A percentile compares a stretch with the other conserved stretches of the same genome.
phyloP scores from a whole-genome alignment of 208 protist genomes.

The Trypanosoma vivax region DNA sequence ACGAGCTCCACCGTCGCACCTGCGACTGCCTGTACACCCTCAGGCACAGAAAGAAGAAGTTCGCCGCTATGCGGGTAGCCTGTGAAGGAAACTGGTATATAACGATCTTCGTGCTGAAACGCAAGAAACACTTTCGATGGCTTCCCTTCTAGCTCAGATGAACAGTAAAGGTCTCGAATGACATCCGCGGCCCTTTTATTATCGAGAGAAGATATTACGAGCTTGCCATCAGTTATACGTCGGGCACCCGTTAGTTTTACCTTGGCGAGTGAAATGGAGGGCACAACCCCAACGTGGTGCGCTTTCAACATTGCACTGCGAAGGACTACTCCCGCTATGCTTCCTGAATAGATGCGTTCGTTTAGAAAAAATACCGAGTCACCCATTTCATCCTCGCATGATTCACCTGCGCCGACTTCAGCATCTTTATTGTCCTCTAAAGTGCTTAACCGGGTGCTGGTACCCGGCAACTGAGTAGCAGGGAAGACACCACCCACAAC shows the following conservation, averaged over 20 bases:
- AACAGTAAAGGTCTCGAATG: constrained; percentile 52
- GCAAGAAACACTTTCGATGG: constrained; percentile 64
- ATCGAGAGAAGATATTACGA: constrained; percentile 36
- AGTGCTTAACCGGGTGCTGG: neutral
- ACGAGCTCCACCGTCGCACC: constrained; percentile 50
- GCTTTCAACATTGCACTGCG: constrained; percentile 61
- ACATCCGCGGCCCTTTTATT: constrained; percentile 46
- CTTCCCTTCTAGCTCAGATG: constrained; percentile 51
- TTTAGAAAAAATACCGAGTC: constrained; percentile 83
- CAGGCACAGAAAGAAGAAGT: constrained; percentile 37
- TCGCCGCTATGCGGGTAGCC: constrained; percentile 46
- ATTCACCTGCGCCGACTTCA: neutral
- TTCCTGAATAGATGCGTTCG: constrained; percentile 73
- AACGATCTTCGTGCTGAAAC: constrained; percentile 33
- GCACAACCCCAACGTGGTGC: constrained; percentile 52
- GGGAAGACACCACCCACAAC: constrained; percentile 74
- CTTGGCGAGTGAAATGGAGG: constrained; percentile 58
- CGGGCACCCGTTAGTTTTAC: constrained; percentile 30
- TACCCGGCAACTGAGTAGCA: constrained; percentile 18
- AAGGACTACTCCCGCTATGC: constrained; percentile 62
- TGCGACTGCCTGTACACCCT: constrained; percentile 18
- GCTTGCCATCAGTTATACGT: constrained; percentile 30
- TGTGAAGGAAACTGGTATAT: constrained; percentile 63
- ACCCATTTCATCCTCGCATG: constrained; percentile 22
- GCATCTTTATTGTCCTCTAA: neutral